Conservation (phyloP, 1,284 basidiomycete genomes). For the Austroboletus rostrupii region DNA sequence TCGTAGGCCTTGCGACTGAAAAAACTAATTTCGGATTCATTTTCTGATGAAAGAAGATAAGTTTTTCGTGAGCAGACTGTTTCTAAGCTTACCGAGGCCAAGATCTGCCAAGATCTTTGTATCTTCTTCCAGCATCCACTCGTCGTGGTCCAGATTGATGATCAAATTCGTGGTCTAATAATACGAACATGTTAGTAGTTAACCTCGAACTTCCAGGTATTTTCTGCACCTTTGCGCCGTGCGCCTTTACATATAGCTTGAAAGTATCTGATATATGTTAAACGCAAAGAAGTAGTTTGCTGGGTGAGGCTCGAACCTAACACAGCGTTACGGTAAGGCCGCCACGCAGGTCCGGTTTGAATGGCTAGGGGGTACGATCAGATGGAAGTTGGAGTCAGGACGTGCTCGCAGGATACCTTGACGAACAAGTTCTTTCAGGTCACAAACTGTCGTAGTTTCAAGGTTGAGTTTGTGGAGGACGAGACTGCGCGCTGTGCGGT, state of each 20-base stretch:
- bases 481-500: conserved; percentile 84
- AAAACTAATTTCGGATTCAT: conserved; percentile 91
- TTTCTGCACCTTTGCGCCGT: conserved; percentile 78
- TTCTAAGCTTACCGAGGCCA: conserved; percentile 63
- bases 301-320: conserved; percentile 51
- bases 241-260: conserved; percentile 92
- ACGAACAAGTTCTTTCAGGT: conserved; percentile 68
- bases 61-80: not conserved
- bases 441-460: conserved; percentile 69
- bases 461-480: conserved; percentile 84
- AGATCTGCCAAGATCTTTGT: conserved; percentile 58
- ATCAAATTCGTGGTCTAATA: conserved; percentile 87
- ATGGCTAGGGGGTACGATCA: conserved; percentile 48
- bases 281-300: not conserved
- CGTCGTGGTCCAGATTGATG: conserved; percentile 92
- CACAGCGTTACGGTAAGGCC: conserved; percentile 71
- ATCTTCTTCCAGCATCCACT: conserved; percentile 82
- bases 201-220: not conserved
- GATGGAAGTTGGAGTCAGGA: not conserved
- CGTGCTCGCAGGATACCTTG: conserved; percentile 45
- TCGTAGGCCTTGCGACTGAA: conserved; percentile 80
- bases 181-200: not conserved
- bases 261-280: conserved; percentile 65
- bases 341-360: conserved; percentile 74
- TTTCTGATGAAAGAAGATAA: conserved; percentile 56